A percentile compares a stretch with the other conserved stretches of the same genome.
phyloP scores from a whole-genome alignment of 306 rosid genomes.

The Vigna mungo region DNA sequence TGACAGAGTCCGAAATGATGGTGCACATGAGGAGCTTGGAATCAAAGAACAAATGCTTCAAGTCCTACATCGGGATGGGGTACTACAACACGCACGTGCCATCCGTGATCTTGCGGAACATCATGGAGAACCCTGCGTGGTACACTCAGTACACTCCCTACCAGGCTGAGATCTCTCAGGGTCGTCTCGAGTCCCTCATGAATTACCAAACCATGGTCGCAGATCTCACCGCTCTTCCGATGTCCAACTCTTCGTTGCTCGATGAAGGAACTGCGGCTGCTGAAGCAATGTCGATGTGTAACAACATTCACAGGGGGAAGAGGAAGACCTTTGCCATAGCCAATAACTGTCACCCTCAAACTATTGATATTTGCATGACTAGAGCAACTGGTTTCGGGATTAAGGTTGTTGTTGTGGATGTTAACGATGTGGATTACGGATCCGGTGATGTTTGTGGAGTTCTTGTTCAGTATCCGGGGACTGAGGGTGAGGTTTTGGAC shows the following conservation, averaged over 20 bases:
- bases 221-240: constrained; percentile 93
- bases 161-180: constrained; percentile 98
- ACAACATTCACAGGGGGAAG: constrained; percentile 82
- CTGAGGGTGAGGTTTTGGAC: constrained; percentile 95
- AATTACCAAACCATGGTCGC: constrained; percentile 85
- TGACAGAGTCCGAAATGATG: constrained; percentile 85
- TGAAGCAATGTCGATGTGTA: constrained; percentile 99
- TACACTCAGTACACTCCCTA: constrained; percentile 98
- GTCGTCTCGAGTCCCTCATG: constrained; percentile 87
- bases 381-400: constrained; percentile 93
- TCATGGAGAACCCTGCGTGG: constrained; percentile 99
- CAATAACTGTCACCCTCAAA: constrained; percentile 87
- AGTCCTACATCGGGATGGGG: constrained; percentile 91
- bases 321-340: constrained; percentile 87
- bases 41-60: constrained; percentile 77
- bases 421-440: constrained; percentile 76
- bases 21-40: constrained; percentile 84
- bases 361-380: constrained; percentile 81
- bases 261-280: constrained; percentile 99
- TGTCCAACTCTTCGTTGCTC: constrained; percentile 97
- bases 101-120: constrained; percentile 89
- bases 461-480: constrained; percentile 97
- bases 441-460: constrained; percentile 96
- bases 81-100: constrained; percentile 92
- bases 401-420: constrained; percentile 64